phyloP scores from a whole-genome alignment of 139 green algal genomes.

The Yamagishiella unicocca region DNA sequence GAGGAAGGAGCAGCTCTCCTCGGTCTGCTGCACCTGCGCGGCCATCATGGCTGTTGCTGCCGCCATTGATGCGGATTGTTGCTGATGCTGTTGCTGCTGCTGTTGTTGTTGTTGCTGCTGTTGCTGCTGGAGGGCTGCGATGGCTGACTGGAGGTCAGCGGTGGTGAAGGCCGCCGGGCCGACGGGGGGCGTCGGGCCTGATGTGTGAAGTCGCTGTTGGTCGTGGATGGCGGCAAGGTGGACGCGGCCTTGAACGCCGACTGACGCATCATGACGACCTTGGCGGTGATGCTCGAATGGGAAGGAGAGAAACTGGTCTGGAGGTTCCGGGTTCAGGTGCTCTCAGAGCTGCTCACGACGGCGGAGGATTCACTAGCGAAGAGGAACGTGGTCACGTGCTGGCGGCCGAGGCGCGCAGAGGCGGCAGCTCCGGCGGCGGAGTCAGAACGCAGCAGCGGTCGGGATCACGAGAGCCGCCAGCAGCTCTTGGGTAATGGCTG shows the following conservation, averaged over 20 bases:
- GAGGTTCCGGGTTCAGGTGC: too few relatives aligned
- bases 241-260: conserved; percentile 24
- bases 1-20: conserved; percentile 21
- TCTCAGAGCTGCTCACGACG: too few relatives aligned
- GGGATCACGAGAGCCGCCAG: too few relatives aligned
- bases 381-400: too few relatives aligned
- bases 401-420: too few relatives aligned
- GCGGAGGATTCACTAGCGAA: too few relatives aligned
- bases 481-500: too few relatives aligned
- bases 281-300: too few relatives aligned
- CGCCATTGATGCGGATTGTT: not conserved
- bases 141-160: not conserved
- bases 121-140: conserved; percentile 18
- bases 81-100: not conserved
- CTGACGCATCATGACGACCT: conserved; percentile 14
- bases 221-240: not conserved
- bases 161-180: not conserved
- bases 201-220: too few relatives aligned
- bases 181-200: not conserved
- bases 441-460: too few relatives aligned
- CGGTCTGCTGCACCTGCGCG: not conserved
- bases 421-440: too few relatives aligned
- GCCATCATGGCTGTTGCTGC: not conserved
- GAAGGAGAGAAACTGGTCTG: too few relatives aligned
- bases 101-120: conserved; percentile 31